Conservation (phyloP, 176 grass and related monocot genomes). For the Ampelocalamus luodianensis region DNA sequence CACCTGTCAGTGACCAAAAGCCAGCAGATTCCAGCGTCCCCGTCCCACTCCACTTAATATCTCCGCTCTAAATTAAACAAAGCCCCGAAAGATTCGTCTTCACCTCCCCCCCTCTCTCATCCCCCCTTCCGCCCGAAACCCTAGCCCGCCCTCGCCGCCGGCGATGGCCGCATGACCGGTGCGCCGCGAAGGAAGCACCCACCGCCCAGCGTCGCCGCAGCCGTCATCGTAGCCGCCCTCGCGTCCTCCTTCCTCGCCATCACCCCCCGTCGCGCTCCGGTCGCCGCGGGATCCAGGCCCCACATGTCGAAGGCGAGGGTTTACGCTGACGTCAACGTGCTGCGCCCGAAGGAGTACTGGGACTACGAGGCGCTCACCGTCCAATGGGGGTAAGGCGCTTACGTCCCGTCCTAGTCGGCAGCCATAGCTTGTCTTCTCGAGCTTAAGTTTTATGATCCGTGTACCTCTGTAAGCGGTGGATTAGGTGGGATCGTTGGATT, state of each 20-base stretch:
- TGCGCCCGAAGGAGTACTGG: constrained; percentile 94
- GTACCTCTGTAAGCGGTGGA: neutral
- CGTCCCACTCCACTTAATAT: constrained; percentile 11
- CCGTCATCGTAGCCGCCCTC: constrained; percentile 49
- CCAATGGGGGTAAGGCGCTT: constrained; percentile 69
- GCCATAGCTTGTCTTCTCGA: neutral
- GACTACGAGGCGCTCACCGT: constrained; percentile 88
- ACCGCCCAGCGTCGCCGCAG: constrained; percentile 18
- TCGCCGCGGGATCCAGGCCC: constrained; percentile 34
- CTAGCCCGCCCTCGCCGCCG: constrained; percentile 55
- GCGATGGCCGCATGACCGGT: constrained; percentile 58
- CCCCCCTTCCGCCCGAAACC: constrained; percentile 40
- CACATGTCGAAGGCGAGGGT: constrained; percentile 77
- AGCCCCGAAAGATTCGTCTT: constrained; percentile 28
- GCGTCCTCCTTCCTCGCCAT: constrained; percentile 50
- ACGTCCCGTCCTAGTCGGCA: neutral
- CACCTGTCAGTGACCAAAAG: constrained; percentile 30
- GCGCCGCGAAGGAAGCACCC: constrained; percentile 23
- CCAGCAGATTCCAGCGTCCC: constrained; percentile 33
- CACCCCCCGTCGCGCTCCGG: neutral
- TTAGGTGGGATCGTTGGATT: neutral
- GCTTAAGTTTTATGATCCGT: neutral
- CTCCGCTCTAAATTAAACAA: constrained; percentile 28
- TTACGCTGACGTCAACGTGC: constrained; percentile 77
- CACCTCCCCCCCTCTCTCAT: neutral